A percentile compares a stretch with the other conserved stretches of the same genome.
Evolutionary conservation across 108 stramenopile genomes (phyloP).

Genomic region (Parietichytrium sp.): DNA sequence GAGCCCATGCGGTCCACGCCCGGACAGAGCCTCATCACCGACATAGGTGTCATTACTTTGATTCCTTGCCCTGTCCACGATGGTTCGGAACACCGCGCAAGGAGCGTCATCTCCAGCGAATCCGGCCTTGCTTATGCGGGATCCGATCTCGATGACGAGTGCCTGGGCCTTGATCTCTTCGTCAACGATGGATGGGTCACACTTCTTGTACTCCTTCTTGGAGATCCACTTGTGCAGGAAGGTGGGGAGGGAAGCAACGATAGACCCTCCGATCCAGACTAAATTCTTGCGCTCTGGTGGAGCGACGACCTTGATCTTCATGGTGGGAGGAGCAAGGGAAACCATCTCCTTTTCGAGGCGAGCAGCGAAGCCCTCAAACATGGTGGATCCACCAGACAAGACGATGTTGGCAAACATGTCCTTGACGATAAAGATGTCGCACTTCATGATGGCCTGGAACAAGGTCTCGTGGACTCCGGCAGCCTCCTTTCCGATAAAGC

Average conservation of each 20-base stretch:
- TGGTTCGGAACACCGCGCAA: slow-evolving; percentile 91
- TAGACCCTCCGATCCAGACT: slow-evolving; percentile 97
- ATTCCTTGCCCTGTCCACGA: slow-evolving; percentile 92
- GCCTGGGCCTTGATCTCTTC: slow-evolving; percentile 72
- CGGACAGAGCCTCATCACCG: slow-evolving; percentile 95
- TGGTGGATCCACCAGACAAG: slow-evolving; percentile 69
- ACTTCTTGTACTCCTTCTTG: slow-evolving; percentile 98
- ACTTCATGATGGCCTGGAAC: slow-evolving; percentile 99
- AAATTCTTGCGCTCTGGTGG: slow-evolving; percentile 74
- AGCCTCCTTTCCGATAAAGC: slow-evolving; percentile 94
- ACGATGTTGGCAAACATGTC: slow-evolving; percentile 70
- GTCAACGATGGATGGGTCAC: slow-evolving; percentile 97
- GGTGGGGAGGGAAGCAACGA: slow-evolving; percentile 94
- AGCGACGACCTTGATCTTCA: slow-evolving; percentile 97
- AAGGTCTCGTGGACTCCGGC: slow-evolving; percentile 93
- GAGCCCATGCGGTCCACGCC: slow-evolving; percentile 83
- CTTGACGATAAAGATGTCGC: slow-evolving; percentile 99
- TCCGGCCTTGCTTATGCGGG: slow-evolving; percentile 71
- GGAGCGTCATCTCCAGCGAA: slow-evolving; percentile 60
- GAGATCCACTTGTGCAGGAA: slow-evolving; percentile 99
- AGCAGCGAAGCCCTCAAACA: slow-evolving; percentile 98
- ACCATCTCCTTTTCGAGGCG: slow-evolving; percentile 97
- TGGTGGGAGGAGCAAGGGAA: slow-evolving; percentile 84
- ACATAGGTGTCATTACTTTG: slow-evolving; percentile 99
- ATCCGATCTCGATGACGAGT: slow-evolving; percentile 56